Evolutionary conservation across 108 stramenopile genomes (phyloP), one percentile per base, ranked within the genome.

Genomic region (Nannochloropsis salina): DNA sequence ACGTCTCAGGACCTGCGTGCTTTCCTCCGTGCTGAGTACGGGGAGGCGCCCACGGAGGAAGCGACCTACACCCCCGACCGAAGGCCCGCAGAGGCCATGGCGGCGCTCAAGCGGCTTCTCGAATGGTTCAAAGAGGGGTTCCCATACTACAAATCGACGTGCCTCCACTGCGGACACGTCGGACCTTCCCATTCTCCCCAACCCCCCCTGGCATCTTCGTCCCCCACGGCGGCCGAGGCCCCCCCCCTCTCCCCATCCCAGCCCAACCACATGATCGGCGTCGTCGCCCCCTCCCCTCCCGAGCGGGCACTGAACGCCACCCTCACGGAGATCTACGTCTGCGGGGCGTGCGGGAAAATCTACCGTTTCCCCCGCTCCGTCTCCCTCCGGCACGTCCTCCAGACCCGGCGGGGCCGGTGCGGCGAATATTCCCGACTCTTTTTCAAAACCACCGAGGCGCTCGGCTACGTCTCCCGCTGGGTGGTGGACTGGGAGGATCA

Each of bases 401-500:
- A 82, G 20, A 88, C 87, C 40, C 9, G 83, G 44, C 20, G 87
- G 40, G 89, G 89, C 1, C 80, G 89, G 42, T 90, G 89, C 51
- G 89, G 89, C 31, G 89, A 90, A 45, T 90, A 90, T 47, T 45
- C 44, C 44, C 85, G 87, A 41, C 79, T 90, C 42, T 82, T 88
- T 81, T 43, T 88, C 42, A 42, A 74, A 15, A 4, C 87, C 41
- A 44, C 84, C 11, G 85, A 88, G 84, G 45, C 74, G 15, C 85
- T 90, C 42, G 89, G 89, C 11, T 90, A 88, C 82, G 40, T 11
- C 42, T 9, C n/a, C 1, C 2, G 87, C 21, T 88, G 83, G 87
- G 84, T 88, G n/a, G 84, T 88, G 42, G 87, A 88, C 42, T 88
- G 87, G 87, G 79, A 74, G 42, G 87, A 88, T 42, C 87, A 88